These are phyloP conservation scores for Hippophae gyantsensis DNA, from an alignment of 306 rosid genomes.

Conservation along the genomic window DNA sequence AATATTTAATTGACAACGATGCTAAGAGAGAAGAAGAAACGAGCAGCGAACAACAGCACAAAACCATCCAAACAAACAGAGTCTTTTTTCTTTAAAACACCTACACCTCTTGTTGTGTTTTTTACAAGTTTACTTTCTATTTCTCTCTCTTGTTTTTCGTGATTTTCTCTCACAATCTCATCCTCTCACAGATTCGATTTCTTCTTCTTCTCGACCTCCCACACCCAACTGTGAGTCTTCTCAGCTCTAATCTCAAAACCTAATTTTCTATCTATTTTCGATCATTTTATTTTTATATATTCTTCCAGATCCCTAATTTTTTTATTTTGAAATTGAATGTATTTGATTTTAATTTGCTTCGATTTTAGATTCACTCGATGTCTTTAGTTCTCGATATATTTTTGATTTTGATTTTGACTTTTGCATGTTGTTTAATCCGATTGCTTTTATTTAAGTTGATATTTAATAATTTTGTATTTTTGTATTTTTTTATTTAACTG, in stretches of 20 bases:
- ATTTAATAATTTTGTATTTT: too few relatives aligned
- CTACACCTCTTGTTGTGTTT: constrained; percentile 28
- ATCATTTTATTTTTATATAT: constrained; percentile 6
- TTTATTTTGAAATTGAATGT: background rate
- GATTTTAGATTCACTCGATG: constrained; percentile 19
- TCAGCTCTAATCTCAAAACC: constrained; percentile 26
- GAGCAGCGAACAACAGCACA: too few relatives aligned
- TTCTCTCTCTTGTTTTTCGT: constrained; percentile 18
- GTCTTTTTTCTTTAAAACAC: constrained; percentile 24
- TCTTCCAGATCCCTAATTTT: constrained; percentile 50
- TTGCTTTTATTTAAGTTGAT: too few relatives aligned
- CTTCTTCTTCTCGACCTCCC: constrained; percentile 47
- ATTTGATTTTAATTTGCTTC: background rate
- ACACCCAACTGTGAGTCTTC: constrained; percentile 46
- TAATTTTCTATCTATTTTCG: constrained; percentile 12
- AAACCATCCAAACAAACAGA: too few relatives aligned
- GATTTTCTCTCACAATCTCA: constrained; percentile 59
- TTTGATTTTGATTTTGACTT: too few relatives aligned
- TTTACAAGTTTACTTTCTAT: constrained; percentile 20
- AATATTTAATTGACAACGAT: too few relatives aligned
- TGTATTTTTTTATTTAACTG: too few relatives aligned
- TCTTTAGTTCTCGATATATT: too few relatives aligned
- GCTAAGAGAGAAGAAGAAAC: too few relatives aligned
- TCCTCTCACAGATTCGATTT: constrained; percentile 42
- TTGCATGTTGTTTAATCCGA: too few relatives aligned